Evolutionary conservation across 208 protist genomes (phyloP).

Genomic region (Herpetomonas muscarum): DNA sequence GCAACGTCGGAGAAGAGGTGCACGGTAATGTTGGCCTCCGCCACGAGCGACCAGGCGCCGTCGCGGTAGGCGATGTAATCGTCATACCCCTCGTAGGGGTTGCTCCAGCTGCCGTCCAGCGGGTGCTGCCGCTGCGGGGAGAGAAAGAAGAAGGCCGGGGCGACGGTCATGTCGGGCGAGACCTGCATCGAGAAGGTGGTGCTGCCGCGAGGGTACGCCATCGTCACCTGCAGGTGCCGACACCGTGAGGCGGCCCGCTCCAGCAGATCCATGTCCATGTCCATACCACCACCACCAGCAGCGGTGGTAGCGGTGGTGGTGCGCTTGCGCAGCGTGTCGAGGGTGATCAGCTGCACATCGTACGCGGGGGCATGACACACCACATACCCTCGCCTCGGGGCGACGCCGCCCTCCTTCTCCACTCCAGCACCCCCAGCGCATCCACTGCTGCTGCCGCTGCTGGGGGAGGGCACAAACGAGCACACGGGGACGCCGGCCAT

Average conservation of each 20-base stretch:
- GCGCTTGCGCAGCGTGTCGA: too few relatives aligned
- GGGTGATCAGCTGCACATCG: too few relatives aligned
- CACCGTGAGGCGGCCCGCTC: too few relatives aligned
- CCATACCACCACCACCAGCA: too few relatives aligned
- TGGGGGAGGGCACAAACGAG: not conserved
- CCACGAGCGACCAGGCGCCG: not conserved
- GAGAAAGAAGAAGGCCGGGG: slow-evolving; percentile 9
- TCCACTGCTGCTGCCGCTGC: too few relatives aligned
- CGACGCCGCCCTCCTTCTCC: too few relatives aligned
- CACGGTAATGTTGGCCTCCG: not conserved
- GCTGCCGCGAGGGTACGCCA: slow-evolving; percentile 6
- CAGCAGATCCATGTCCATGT: too few relatives aligned
- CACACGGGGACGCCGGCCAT: not conserved
- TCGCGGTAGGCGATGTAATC: not conserved
- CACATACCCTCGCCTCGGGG: too few relatives aligned
- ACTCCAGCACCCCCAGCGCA: too few relatives aligned
- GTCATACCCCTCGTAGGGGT: slow-evolving; percentile 1
- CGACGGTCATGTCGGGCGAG: not conserved
- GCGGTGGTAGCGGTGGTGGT: too few relatives aligned
- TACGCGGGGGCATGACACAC: too few relatives aligned
- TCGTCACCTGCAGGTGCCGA: not conserved
- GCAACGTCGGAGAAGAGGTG: not conserved
- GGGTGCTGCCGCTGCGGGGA: not conserved
- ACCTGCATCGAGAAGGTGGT: slow-evolving; percentile 1
- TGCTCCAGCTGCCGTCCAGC: not conserved